Evolutionary conservation across 2,329 filamentous ascomycete species (phyloP).

Genomic region (Biscogniauxia sp.): DNA sequence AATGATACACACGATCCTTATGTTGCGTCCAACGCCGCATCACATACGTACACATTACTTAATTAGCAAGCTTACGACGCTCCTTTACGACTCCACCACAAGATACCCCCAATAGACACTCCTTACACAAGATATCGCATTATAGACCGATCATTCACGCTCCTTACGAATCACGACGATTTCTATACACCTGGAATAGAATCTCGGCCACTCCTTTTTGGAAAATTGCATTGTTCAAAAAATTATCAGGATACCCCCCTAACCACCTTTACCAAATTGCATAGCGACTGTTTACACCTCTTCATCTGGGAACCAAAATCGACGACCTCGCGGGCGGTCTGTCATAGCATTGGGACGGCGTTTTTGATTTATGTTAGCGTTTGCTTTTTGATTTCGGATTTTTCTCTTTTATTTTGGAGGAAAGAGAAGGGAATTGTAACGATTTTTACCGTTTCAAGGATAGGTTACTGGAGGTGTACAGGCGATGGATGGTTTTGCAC

Average conservation of each 20-base stretch:
- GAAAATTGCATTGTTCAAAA: slow-evolving; percentile 29
- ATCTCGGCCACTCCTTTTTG: slow-evolving; percentile 37
- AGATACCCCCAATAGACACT: slow-evolving; percentile 46
- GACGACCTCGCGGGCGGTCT: slow-evolving; percentile 28
- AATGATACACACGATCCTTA: slow-evolving; percentile 36
- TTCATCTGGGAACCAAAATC: slow-evolving; percentile 29
- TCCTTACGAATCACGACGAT: slow-evolving; percentile 38
- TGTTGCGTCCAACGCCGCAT: slow-evolving; percentile 30
- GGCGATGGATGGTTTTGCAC: slow-evolving; percentile 11
- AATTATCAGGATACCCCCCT: slow-evolving; percentile 33
- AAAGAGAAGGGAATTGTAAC: slow-evolving; percentile 10
- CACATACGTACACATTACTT: slow-evolving; percentile 22
- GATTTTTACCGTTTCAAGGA: slow-evolving; percentile 5
- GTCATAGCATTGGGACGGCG: slow-evolving; percentile 35
- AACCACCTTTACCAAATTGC: slow-evolving; percentile 47
- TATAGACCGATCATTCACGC: slow-evolving; percentile 32
- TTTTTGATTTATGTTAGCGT: slow-evolving; percentile 24
- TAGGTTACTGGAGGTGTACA: background rate
- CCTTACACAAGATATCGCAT: slow-evolving; percentile 36
- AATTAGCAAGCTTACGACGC: slow-evolving; percentile 35
- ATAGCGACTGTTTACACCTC: slow-evolving; percentile 51
- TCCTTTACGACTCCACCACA: slow-evolving; percentile 37
- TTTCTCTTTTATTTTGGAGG: slow-evolving; percentile 3
- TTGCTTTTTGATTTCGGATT: slow-evolving; percentile 10
- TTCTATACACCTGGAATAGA: slow-evolving; percentile 34